Evolutionary conservation across 352 stramenopile species (phyloP).

Genomic region (Aphanomyces astaci): DNA sequence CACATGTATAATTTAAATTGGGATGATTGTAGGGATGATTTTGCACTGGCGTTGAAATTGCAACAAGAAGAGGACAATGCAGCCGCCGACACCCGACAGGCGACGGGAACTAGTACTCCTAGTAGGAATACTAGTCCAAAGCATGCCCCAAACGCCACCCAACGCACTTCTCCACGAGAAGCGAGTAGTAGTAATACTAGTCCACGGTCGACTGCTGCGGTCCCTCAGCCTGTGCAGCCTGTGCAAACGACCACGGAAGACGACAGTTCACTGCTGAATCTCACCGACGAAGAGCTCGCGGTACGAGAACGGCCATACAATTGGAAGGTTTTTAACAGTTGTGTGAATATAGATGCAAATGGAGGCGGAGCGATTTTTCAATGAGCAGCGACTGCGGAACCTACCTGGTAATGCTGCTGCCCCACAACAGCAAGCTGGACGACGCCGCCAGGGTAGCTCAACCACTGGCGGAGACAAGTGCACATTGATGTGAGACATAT

Average conservation of each 20-base stretch:
- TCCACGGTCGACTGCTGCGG: constrained; percentile 14
- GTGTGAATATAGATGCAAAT: constrained; percentile 65
- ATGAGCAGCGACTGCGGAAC: constrained; percentile 64
- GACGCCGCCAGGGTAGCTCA: too few relatives aligned
- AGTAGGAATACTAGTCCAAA: not conserved
- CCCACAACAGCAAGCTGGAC: too few relatives aligned
- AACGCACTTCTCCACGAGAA: constrained; percentile 25
- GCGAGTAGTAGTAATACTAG: too few relatives aligned
- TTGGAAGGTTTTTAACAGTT: constrained; percentile 24
- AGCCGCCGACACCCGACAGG: not conserved
- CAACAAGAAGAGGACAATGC: constrained; percentile 60
- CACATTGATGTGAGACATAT: too few relatives aligned
- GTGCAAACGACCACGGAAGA: not conserved
- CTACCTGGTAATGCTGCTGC: too few relatives aligned
- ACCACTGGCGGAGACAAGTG: too few relatives aligned
- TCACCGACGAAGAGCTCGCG: constrained; percentile 45
- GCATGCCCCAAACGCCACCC: not conserved
- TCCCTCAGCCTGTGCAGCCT: not conserved
- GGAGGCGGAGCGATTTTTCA: constrained; percentile 58
- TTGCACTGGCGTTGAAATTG: constrained; percentile 56
- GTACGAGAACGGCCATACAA: constrained; percentile 30
- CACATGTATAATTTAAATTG: too few relatives aligned
- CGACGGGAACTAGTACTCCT: not conserved
- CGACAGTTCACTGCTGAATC: constrained; percentile 31
- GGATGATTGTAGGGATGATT: constrained; percentile 35